Conservation (phyloP, 768 basidiomycete species). For the Suillus subaureus region DNA sequence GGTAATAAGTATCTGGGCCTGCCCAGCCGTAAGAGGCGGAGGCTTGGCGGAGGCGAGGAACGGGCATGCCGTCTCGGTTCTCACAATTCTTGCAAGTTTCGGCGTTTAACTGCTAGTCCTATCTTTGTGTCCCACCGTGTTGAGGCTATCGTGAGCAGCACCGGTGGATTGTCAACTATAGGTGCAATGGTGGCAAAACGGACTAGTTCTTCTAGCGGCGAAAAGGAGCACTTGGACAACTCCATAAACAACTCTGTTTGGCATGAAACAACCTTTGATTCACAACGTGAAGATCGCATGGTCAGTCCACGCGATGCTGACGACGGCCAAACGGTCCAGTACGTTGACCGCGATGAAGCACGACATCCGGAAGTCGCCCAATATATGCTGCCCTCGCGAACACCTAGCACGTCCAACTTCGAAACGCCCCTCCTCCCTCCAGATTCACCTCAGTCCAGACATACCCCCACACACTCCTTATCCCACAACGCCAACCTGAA, state of each 20-base stretch:
- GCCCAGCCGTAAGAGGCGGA: not conserved
- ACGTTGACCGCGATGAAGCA: not conserved
- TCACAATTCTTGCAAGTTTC: not conserved
- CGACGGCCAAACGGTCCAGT: not conserved
- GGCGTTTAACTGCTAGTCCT: not conserved
- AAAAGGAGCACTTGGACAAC: not conserved
- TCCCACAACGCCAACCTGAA: conserved; percentile 21
- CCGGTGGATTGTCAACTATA: not conserved
- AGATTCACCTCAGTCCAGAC: conserved; percentile 14
- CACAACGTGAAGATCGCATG: conserved; percentile 5
- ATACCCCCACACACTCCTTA: conserved; percentile 29
- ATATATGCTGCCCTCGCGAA: conserved; percentile 14
- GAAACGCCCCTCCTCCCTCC: conserved; percentile 34
- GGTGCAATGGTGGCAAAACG: not conserved
- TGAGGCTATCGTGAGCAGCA: not conserved
- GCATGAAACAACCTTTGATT: not conserved
- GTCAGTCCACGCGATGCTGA: not conserved
- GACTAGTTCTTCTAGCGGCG: not conserved
- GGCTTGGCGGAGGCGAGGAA: not conserved
- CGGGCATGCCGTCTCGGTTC: not conserved
- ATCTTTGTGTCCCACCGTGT: not conserved
- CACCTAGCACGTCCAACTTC: conserved; percentile 28
- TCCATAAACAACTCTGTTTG: not conserved
- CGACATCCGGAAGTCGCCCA: not conserved
- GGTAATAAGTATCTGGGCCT: not conserved